These are phyloP conservation scores for Ricinus communis DNA, from an alignment of 345 rosid genomes.

Conservation along the genomic window DNA sequence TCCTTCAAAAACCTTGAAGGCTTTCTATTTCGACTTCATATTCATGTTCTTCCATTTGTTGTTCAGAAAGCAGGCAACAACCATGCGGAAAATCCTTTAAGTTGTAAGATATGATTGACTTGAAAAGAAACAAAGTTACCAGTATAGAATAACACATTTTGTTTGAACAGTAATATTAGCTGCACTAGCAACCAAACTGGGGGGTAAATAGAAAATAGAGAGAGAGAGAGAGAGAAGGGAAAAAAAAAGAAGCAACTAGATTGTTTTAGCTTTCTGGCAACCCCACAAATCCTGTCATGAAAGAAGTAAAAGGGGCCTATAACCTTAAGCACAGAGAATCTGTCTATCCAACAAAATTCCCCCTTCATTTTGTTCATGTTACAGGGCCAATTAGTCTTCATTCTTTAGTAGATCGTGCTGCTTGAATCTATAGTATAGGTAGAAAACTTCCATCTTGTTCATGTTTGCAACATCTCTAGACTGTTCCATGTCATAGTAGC, in stretches of 20 bases:
- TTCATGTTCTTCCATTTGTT: neutral
- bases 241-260: neutral
- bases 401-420: constrained; percentile 9
- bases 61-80: neutral
- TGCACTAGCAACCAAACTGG: neutral
- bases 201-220: too few species aligned
- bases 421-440: neutral
- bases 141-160: too few species aligned
- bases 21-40: neutral
- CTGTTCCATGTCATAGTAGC: neutral
- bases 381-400: neutral
- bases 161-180: neutral
- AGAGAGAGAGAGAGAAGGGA: too few species aligned
- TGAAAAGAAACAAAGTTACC: neutral
- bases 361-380: neutral
- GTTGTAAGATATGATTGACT: neutral
- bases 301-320: neutral
- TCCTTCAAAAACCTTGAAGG: neutral
- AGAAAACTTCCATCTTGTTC: neutral
- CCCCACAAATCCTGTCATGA: neutral
- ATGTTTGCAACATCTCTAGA: constrained; percentile 1
- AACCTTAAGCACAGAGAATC: neutral
- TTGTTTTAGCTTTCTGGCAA: neutral
- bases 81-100: neutral
- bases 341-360: neutral